phyloP scores from a whole-genome alignment of 73 alveolate species.

The Tetrahymena borealis region DNA sequence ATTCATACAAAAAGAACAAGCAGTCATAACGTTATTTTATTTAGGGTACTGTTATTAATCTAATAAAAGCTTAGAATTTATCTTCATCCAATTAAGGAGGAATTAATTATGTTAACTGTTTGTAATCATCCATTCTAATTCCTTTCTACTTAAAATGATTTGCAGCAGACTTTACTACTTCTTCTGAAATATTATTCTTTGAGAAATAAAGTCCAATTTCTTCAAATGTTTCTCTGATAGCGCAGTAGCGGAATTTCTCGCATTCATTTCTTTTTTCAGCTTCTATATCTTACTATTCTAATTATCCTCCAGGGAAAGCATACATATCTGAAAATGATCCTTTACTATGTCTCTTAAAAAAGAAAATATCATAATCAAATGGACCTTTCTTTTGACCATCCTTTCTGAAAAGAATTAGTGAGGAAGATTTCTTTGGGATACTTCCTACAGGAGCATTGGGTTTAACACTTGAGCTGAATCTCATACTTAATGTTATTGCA shows the following conservation, averaged over 20 bases:
- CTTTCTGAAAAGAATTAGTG: background rate
- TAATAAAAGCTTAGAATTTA: background rate
- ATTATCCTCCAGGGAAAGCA: background rate
- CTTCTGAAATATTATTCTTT: background rate
- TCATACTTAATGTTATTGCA: background rate
- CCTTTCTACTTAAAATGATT: background rate
- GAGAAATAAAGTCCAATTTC: background rate
- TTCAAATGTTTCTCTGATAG: background rate
- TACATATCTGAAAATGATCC: background rate
- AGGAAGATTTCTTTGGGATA: background rate
- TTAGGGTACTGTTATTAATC: background rate
- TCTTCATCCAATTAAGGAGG: background rate
- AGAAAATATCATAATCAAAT: background rate
- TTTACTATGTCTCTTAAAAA: background rate
- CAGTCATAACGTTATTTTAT: background rate
- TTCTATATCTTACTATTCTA: background rate
- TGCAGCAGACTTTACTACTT: background rate
- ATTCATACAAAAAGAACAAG: background rate
- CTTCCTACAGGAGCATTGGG: background rate
- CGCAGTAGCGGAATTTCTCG: background rate
- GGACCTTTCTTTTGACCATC: conserved; percentile 1
- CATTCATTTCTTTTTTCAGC: background rate
- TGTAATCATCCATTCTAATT: background rate
- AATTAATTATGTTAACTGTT: background rate
- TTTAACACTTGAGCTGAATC: background rate